These are phyloP conservation scores for Sugiyamaella lignohabitans DNA, from an alignment of 805 yeast species.

Conservation along the genomic window DNA sequence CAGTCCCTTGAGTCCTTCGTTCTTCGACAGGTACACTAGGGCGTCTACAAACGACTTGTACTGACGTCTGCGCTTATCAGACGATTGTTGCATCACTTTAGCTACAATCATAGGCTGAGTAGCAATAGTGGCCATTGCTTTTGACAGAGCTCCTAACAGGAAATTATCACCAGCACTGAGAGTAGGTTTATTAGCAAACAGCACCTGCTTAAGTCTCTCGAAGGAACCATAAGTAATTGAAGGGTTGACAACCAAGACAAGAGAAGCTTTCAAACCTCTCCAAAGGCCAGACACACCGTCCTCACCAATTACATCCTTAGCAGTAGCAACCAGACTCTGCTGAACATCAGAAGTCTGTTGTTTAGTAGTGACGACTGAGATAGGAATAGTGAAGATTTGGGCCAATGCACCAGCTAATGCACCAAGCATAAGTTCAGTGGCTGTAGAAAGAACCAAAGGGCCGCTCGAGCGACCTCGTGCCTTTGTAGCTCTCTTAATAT, in stretches of 20 bases:
- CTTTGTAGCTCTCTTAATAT: constrained; percentile 37
- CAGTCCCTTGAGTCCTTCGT: constrained; percentile 59
- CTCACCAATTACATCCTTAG: constrained; percentile 47
- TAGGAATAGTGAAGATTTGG: constrained; percentile 75
- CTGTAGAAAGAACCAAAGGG: constrained; percentile 39
- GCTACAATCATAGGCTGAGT: constrained; percentile 85
- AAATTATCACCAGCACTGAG: constrained; percentile 62
- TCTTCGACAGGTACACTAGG: constrained; percentile 48
- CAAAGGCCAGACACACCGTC: constrained; percentile 71
- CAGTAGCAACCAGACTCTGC: constrained; percentile 36
- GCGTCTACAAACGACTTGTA: constrained; percentile 60
- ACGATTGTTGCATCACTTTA: constrained; percentile 69
- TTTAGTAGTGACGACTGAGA: constrained; percentile 62
- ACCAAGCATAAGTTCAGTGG: constrained; percentile 65
- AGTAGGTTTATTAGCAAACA: constrained; percentile 37
- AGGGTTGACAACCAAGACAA: constrained; percentile 75
- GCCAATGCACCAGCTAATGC: constrained; percentile 79
- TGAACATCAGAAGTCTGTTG: constrained; percentile 36
- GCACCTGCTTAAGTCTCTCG: constrained; percentile 53
- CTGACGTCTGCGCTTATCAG: constrained; percentile 28
- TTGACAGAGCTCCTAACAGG: constrained; percentile 69
- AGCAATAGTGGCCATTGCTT: constrained; percentile 68
- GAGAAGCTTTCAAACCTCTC: constrained; percentile 76
- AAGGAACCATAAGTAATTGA: constrained; percentile 80
- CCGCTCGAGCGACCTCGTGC: constrained; percentile 4